phyloP scores from a whole-genome alignment of 2,329 filamentous ascomycete genomes.

The Cytospora schulzeri region DNA sequence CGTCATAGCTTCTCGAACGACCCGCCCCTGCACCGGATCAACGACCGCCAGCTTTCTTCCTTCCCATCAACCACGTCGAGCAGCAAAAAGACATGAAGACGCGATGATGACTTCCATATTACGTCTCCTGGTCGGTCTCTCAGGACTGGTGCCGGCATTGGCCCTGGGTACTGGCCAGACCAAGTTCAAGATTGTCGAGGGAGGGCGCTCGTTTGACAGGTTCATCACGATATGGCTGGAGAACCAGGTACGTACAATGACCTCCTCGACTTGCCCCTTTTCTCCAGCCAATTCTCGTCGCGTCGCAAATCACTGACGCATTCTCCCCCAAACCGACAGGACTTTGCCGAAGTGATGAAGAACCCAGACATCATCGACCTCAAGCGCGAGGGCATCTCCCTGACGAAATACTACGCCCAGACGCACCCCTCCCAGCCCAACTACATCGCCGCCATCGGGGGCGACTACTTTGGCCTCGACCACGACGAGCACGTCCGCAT shows the following conservation, averaged over 20 bases:
- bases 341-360: slow-evolving; percentile 44
- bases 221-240: slow-evolving; percentile 50
- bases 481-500: slow-evolving; percentile 48
- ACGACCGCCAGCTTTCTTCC: background rate
- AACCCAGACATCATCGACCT: slow-evolving; percentile 45
- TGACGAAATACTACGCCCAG: slow-evolving; percentile 59
- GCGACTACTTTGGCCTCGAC: slow-evolving; percentile 63
- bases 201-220: slow-evolving; percentile 42
- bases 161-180: slow-evolving; percentile 22
- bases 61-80: background rate
- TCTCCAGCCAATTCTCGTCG: background rate
- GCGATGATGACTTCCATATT: slow-evolving; percentile 15
- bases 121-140: slow-evolving; percentile 6
- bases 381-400: slow-evolving; percentile 46
- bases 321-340: slow-evolving; percentile 35
- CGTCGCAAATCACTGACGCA: background rate
- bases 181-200: slow-evolving; percentile 36
- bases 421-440: slow-evolving; percentile 78
- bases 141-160: slow-evolving; percentile 13
- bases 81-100: slow-evolving; percentile 6
- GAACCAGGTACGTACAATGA: slow-evolving; percentile 40
- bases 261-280: too few relatives aligned
- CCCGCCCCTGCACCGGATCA: background rate
- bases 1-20: background rate
- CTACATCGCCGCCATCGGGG: slow-evolving; percentile 68